Evolutionary conservation across 2,329 filamentous ascomycete species (phyloP), one percentile per base, ranked within the genome.

Genomic region (Aspergillus sp.): DNA sequence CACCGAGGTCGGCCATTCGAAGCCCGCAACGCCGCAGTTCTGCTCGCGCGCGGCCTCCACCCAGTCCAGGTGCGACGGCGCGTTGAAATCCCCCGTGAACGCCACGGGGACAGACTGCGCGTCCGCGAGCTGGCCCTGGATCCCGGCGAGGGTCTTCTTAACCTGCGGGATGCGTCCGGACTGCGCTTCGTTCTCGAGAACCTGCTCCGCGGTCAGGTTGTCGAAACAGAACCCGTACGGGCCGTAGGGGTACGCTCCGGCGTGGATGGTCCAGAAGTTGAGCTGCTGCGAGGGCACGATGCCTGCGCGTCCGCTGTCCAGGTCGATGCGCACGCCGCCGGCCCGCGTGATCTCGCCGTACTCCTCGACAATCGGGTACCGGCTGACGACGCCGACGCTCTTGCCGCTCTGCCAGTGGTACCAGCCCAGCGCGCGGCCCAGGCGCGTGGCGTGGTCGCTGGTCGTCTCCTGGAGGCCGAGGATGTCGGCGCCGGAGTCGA

Each of bases 1-100:
- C 2, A 44, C 40, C 0, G 63, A 66, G 1, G 58, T 61, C 2
- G 63, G 63, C 63, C 63, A 66, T 6, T 43, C 43, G 3, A 63
- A 43, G 24, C 45, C 36, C 4, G 42, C 48, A 26, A 51, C 52
- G 7, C 57, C 59, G 34, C 63, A 66, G 45, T 66, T 54, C 36
- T 49, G 50, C 4, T 53, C 41, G 16, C 19, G 19, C 19, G 19
- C 10, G 19, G 42, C 50, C 4, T 61, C 52, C 3, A 52, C 57
- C 47, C 55, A 67, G 48, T 67, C 63, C 2, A 65, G 49, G 28
- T 66, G 63, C 12, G 63, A 66, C 0, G 63, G 63, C 1, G 63
- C 60, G 40, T 66, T 66, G 37, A 66, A 61, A 42, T 67, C 63
- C 13, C 63, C 63, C 1, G 57, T 46, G 1, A 67, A 33, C 17